Evolutionary conservation across 352 stramenopile species (phyloP), one percentile per base, ranked within the genome.

Genomic region (Phytophthora sojae): DNA sequence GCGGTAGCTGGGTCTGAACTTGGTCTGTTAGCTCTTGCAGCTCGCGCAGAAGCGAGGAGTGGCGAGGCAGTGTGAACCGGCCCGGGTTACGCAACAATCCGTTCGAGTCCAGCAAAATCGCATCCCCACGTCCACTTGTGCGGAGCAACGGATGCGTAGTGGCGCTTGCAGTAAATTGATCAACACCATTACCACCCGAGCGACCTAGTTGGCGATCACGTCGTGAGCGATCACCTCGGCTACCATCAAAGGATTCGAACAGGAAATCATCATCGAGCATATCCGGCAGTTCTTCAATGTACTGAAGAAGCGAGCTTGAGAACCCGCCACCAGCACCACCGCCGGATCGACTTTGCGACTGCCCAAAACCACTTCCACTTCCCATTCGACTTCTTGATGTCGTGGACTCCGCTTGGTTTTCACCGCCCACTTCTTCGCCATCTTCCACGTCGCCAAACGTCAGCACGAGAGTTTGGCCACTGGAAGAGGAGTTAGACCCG

Each of bases 1-100:
- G 51, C 9, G 83, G 79, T 5, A 92, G 30, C 51, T 94, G 87
- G 25, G 69, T 92, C 58, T 95, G 88, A 29, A 93, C 88, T 57
- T 95, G 88, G 9, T 92, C 83, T 0, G 86, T 90, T 45, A 93
- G 53, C 47, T 92, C 88, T 65, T 93, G 83, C 7, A 95, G 69
- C 57, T 95, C 88, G 15, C 84, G 84, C 57, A 95, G 76, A 23
- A 95, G 75, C 5, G 87, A 90, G 1, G 87, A 90, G 59, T 92
- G 86, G 8, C 86, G 83, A 37, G 88, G 81, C 4, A 95, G 55
- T 0, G 83, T 76, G 37, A 88, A 45, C 7, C 85, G 78, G 21
- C 63, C 60, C 35, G 71, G 32, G 19, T 66, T 74, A 37, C 67
- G 75, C 39, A 79, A 39, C 53, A 77, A 60, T 11, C 70, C 74